These are phyloP conservation scores for Fusarium buharicum DNA, from an alignment of 2,329 filamentous ascomycete genomes.

Conservation along the genomic window DNA sequence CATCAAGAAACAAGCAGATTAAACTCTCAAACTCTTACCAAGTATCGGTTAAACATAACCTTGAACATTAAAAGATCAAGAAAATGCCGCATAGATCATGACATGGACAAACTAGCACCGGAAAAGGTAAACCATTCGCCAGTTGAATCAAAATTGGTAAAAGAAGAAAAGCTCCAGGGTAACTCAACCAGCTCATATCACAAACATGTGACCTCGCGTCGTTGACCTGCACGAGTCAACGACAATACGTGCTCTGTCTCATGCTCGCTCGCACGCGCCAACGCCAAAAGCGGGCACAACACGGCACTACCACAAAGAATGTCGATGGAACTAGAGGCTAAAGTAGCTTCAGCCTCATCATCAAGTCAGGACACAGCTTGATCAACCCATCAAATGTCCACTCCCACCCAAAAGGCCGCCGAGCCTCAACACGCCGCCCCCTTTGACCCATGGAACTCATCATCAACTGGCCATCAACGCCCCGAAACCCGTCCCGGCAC, in stretches of 20 bases:
- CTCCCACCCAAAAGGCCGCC: constrained; percentile 48
- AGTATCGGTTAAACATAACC: too few species aligned
- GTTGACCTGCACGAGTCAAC: constrained; percentile 26
- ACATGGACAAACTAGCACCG: too few species aligned
- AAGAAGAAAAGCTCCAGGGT: constrained; percentile 9
- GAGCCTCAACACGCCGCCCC: constrained; percentile 55
- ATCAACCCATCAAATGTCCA: constrained; percentile 7
- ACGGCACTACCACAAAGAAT: constrained; percentile 26
- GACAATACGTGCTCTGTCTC: constrained; percentile 22
- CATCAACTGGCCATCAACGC: constrained; percentile 81
- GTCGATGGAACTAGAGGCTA: constrained; percentile 1
- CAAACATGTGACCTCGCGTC: constrained; percentile 46
- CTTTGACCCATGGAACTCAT: constrained; percentile 78
- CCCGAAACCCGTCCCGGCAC: constrained; percentile 73
- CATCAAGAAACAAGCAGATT: too few species aligned
- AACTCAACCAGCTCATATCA: background rate
- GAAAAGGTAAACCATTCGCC: too few species aligned
- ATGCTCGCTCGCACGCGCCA: constrained; percentile 37
- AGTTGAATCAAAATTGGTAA: too few species aligned
- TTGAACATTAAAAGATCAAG: too few species aligned
- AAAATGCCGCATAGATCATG: too few species aligned
- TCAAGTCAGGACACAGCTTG: background rate
- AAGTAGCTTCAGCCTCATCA: background rate
- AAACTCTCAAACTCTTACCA: too few species aligned
- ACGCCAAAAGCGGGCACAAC: constrained; percentile 29